Evolutionary conservation across 345 rosid species (phyloP).

Genomic region (Hibiscus trionum): DNA sequence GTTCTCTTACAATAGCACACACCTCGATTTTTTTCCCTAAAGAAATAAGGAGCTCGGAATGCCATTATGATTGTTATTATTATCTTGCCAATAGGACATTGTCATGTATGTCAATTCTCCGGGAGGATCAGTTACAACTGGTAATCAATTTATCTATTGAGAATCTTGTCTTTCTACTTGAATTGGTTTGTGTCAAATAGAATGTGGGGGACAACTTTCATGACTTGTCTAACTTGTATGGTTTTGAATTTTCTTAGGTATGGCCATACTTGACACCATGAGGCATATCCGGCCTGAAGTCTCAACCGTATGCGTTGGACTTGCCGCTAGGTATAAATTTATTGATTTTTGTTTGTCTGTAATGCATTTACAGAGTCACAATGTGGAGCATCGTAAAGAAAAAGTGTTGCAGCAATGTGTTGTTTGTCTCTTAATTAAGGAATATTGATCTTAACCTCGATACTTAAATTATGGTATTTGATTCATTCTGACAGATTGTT

Average conservation of each 20-base stretch:
- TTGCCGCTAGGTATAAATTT: conserved; percentile 76
- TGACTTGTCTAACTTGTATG: conserved; percentile 9
- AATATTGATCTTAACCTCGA: not conserved
- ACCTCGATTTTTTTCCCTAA: not conserved
- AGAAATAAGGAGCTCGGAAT: not conserved
- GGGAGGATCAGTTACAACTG: conserved; percentile 97
- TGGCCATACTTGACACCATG: conserved; percentile 95
- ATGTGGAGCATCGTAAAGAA: not conserved
- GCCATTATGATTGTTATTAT: not conserved
- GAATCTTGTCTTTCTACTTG: not conserved
- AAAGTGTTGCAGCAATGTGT: not conserved
- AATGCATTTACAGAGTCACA: not conserved
- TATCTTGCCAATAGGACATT: conserved; percentile 58
- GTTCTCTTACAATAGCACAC: not conserved
- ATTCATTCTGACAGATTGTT: not conserved
- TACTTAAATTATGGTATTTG: not conserved
- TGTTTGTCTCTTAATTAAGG: not conserved
- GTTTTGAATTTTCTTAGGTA: conserved; percentile 38
- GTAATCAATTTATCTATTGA: conserved; percentile 28
- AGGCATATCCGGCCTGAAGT: conserved; percentile 93
- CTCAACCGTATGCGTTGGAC: conserved; percentile 91
- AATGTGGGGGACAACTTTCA: not conserved
- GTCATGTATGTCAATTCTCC: conserved; percentile 95
- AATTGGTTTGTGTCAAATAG: conserved; percentile 1
- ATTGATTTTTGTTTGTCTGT: not conserved